Percentiles rank a stretch among this genome's conserved stretches.
Conservation (phyloP, 176 grass and related monocot genomes). For the Puccinellia tenuiflora region DNA sequence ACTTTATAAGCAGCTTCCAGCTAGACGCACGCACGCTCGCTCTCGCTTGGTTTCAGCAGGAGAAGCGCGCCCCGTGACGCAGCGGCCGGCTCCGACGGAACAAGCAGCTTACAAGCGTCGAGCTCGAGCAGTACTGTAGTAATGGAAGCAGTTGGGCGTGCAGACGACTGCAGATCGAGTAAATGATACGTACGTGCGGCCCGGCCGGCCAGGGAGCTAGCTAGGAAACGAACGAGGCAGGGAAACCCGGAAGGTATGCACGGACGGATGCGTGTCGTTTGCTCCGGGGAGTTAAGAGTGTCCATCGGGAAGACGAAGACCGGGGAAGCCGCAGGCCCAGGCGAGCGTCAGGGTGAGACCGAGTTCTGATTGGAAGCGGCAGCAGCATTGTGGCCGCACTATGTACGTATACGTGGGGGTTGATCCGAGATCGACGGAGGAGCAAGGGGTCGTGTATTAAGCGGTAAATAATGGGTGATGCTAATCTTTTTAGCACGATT, state of each 20-base stretch:
- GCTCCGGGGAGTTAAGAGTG: background rate
- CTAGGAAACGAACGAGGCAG: background rate
- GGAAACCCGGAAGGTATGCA: background rate
- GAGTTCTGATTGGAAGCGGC: background rate
- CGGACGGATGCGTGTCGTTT: conserved; percentile 23
- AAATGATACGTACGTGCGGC: conserved; percentile 5
- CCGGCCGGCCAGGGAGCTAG: background rate
- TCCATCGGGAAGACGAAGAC: background rate
- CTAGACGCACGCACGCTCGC: no score
- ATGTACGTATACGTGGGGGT: background rate
- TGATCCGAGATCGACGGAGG: background rate
- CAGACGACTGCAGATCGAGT: background rate
- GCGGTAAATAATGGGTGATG: no score
- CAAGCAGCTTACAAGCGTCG: no score
- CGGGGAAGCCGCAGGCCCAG: background rate
- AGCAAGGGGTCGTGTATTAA: no score
- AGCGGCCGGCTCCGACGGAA: no score
- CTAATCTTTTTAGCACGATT: no score
- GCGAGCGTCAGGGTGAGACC: background rate
- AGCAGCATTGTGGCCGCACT: background rate
- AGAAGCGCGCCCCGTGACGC: no score
- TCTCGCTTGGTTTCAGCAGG: no score
- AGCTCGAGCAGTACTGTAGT: no score
- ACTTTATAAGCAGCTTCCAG: no score
- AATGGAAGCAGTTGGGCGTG: no score